These are phyloP conservation scores for Bruguiera hainesii DNA, from an alignment of 441 rosid genomes.

Conservation along the genomic window DNA sequence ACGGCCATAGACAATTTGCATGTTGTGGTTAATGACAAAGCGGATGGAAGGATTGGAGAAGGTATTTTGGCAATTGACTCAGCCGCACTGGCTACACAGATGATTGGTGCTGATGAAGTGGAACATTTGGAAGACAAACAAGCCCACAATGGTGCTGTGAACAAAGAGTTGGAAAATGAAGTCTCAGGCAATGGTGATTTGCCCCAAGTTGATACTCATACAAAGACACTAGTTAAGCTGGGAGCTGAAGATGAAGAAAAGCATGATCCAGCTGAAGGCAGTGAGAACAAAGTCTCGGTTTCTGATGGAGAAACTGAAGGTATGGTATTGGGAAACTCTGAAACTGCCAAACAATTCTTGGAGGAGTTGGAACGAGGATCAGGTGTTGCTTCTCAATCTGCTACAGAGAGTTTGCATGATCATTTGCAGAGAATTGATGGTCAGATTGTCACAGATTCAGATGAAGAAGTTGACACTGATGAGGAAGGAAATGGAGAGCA, in stretches of 20 bases:
- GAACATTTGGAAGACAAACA: conserved; percentile 15
- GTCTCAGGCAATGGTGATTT: conserved; percentile 11
- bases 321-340: conserved; percentile 61
- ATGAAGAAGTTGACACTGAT: conserved; percentile 71
- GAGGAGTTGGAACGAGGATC: conserved; percentile 65
- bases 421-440: conserved; percentile 60
- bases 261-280: conserved; percentile 30
- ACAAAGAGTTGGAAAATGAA: conserved; percentile 14
- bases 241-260: conserved; percentile 36
- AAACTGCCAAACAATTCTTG: conserved; percentile 73
- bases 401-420: conserved; percentile 21
- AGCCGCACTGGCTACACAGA: conserved; percentile 15
- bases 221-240: conserved; percentile 23
- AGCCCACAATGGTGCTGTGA: not conserved
- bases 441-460: conserved; percentile 77
- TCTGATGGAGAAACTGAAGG: conserved; percentile 63
- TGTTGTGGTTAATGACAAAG: conserved; percentile 19
- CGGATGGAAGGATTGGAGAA: conserved; percentile 31
- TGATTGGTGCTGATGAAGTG: conserved; percentile 17
- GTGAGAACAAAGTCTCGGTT: conserved; percentile 40
- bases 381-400: conserved; percentile 43
- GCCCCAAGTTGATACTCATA: conserved; percentile 15
- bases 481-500: conserved; percentile 41
- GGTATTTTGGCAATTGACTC: conserved; percentile 22
- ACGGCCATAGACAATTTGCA: conserved; percentile 11